Evolutionary conservation across 1,284 basidiomycete species (phyloP).

Genomic region (Cryptococcus sp.): DNA sequence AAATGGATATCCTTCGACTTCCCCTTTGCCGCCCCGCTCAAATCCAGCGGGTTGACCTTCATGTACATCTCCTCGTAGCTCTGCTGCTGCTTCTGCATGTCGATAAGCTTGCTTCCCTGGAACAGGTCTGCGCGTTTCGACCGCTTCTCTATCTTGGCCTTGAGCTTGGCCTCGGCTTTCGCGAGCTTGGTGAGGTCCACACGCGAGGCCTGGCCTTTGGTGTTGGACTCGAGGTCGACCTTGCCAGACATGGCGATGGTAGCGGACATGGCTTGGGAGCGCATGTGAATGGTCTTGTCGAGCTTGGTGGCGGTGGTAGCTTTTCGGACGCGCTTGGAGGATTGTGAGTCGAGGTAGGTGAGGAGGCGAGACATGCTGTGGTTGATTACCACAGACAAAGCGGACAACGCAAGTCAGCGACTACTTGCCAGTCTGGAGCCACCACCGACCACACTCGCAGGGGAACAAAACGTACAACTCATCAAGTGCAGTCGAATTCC

Average conservation of each 20-base stretch:
- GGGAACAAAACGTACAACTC: constrained; percentile 38
- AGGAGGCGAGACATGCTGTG: constrained; percentile 60
- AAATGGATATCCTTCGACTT: constrained; percentile 97
- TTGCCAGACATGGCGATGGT: constrained; percentile 80
- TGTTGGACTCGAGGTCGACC: constrained; percentile 89
- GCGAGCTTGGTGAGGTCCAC: constrained; percentile 98
- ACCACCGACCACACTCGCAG: neutral
- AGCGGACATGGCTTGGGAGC: constrained; percentile 69
- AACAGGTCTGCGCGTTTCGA: constrained; percentile 76
- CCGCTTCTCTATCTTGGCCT: constrained; percentile 91
- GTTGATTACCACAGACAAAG: constrained; percentile 19
- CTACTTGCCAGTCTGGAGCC: too few species aligned
- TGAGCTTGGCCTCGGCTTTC: constrained; percentile 96
- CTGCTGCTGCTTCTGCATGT: constrained; percentile 91
- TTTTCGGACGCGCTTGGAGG: constrained; percentile 55
- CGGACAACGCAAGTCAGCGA: neutral
- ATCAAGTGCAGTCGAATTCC: constrained; percentile 44
- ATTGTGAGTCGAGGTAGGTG: constrained; percentile 64
- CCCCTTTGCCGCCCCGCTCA: constrained; percentile 69
- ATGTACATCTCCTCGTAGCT: constrained; percentile 98
- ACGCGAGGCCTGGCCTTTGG: constrained; percentile 89
- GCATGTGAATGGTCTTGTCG: constrained; percentile 94
- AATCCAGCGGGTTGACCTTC: constrained; percentile 96
- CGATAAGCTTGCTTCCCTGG: constrained; percentile 92
- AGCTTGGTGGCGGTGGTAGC: constrained; percentile 61